Conservation (phyloP, 148 eudicot genomes). For the Amaranthus hypochondriacus region DNA sequence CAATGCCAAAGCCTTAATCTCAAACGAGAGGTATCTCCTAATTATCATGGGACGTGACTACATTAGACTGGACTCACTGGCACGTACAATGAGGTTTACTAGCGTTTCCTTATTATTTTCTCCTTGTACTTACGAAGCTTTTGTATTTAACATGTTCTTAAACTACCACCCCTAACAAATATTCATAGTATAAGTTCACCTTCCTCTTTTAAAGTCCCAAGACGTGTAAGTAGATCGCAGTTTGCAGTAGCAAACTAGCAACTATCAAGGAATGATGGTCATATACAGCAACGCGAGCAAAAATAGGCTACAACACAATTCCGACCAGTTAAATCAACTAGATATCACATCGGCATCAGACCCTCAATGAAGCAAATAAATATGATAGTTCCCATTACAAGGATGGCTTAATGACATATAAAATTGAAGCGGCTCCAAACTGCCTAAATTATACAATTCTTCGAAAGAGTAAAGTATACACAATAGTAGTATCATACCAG, state of each 20-base stretch:
- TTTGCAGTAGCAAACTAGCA: background rate
- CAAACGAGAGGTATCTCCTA: background rate
- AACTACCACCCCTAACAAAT: no score
- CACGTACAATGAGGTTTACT: no score
- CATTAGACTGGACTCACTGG: no score
- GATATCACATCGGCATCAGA: background rate
- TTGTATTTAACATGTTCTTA: no score
- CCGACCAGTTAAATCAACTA: background rate
- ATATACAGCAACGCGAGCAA: background rate
- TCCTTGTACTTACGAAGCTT: no score
- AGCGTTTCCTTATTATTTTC: no score
- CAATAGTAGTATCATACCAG: background rate
- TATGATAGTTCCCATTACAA: background rate
- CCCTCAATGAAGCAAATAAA: background rate
- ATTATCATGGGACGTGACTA: no score
- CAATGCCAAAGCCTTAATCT: background rate
- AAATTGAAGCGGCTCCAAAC: background rate
- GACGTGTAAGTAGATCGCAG: background rate
- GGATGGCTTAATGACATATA: background rate
- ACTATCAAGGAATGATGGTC: background rate
- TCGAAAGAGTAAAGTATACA: background rate
- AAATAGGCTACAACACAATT: background rate
- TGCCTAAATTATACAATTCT: background rate
- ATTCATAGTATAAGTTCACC: no score
- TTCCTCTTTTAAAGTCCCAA: no score